Base-by-base conservation (phyloP, 192 early-diverging fungal genomes). In the Diversispora epigaea region DNA sequence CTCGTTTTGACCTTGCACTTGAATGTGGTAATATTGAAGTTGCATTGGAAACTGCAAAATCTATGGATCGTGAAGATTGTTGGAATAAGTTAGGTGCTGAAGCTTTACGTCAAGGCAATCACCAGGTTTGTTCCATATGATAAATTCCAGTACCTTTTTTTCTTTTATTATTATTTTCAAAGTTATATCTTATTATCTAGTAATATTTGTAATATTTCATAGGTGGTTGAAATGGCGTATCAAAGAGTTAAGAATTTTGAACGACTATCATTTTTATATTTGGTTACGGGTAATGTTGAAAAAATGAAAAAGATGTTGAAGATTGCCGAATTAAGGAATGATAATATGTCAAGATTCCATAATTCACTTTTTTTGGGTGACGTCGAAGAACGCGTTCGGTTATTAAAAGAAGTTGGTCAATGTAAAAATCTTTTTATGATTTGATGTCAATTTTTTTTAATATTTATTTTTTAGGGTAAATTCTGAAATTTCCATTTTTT, bases 21-120 rank as follows among this genome's bases (percentile, higher is more conserved):
- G 95, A 97, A 78, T 99, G 97, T 73, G 97, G 95, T 44, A 97
- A 99, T 80, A 83, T 99, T 58, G 93, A 96, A 64, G 94, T 96
- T 66, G 97, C 95, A 3, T 83, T 97, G 52, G 96, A 99, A 82
- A 96, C 93, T 7, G 97, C 97, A 73, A 93, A 95, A 81, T 79
- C 88, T 0, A 88, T 99, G 79, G 92, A 99, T 77, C 88, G 90
- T 73, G 88, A 92, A 15, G 94, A 97, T 43, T 92, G 87, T 78
- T 99, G 96, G 97, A 83, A 86, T 58, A 92, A 95, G 84, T 82
- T 99, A 19, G 91, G 91, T 55, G 81, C 84, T 65, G 97, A 97
- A 80, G 94, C 97, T 11, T 84, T 97, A 58, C 89, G 90, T 22
- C 94, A 95, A 65, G 97, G 97, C 47, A 94, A 96, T 64, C 92